Percentiles rank a stretch among this genome's conserved stretches.
phyloP scores from a whole-genome alignment of 257 asterid genomes.

The Ajuga chamaepitys region DNA sequence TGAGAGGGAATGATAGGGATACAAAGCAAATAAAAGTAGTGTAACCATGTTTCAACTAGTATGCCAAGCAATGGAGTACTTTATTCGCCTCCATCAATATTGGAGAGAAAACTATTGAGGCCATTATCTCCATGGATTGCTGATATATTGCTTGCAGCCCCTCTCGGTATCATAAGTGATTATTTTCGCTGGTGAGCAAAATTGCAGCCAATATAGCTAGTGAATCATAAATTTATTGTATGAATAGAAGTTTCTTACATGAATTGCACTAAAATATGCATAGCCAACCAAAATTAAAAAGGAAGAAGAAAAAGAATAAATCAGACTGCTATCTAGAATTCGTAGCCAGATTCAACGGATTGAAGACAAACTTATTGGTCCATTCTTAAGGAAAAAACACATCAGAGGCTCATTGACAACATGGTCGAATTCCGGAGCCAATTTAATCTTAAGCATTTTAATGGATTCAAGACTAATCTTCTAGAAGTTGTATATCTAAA shows the following conservation, averaged over 20 bases:
- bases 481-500: no score
- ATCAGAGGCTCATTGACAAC: no score
- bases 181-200: constrained; percentile 78
- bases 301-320: no score
- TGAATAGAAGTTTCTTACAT: neutral
- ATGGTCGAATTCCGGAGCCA: no score
- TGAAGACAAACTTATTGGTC: no score
- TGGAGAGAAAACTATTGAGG: constrained; percentile 61
- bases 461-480: no score
- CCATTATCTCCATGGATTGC: constrained; percentile 88
- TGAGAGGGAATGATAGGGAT: constrained; percentile 43
- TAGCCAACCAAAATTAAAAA: neutral
- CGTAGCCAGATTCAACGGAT: no score
- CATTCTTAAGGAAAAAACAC: no score
- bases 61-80: constrained; percentile 30
- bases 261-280: neutral
- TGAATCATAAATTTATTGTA: neutral
- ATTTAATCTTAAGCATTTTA: no score
- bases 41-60: constrained; percentile 55
- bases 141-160: constrained; percentile 77
- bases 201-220: neutral
- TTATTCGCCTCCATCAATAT: constrained; percentile 29
- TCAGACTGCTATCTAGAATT: no score
- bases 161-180: constrained; percentile 68
- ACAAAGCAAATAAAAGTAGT: constrained; percentile 51